Evolutionary conservation across 352 stramenopile species (phyloP).

Genomic region (Peronospora destructor): DNA sequence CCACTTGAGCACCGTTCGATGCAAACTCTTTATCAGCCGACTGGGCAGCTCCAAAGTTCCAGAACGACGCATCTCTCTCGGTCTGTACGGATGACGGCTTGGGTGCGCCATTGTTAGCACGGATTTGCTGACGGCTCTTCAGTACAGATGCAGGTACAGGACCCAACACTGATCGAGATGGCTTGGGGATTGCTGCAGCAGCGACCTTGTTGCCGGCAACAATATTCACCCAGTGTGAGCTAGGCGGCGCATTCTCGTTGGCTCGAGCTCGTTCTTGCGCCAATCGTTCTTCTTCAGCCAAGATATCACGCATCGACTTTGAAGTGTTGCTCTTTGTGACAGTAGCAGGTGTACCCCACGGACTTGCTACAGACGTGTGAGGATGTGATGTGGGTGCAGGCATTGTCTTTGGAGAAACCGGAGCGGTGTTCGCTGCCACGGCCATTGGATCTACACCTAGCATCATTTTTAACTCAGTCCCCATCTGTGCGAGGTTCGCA

Average conservation of each 20-base stretch:
- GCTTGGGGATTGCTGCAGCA: conserved; percentile 43
- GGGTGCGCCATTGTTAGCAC: conserved; percentile 31
- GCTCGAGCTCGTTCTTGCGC: conserved; percentile 55
- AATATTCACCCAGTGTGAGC: conserved; percentile 82
- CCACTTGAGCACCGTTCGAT: conserved; percentile 9
- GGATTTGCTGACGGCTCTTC: conserved; percentile 63
- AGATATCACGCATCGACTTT: conserved; percentile 74
- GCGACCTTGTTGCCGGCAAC: conserved; percentile 60
- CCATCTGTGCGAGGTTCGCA: conserved; percentile 70
- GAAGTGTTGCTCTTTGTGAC: conserved; percentile 23
- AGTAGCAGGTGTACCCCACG: conserved; percentile 42
- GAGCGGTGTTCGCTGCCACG: conserved; percentile 11
- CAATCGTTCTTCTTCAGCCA: conserved; percentile 75
- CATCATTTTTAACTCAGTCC: conserved; percentile 85
- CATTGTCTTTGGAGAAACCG: conserved; percentile 3
- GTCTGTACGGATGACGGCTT: conserved; percentile 35
- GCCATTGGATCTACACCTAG: conserved; percentile 52
- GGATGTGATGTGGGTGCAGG: conserved; percentile 14
- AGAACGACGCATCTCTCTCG: conserved; percentile 72
- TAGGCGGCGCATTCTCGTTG: conserved; percentile 31
- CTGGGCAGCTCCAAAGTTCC: conserved; percentile 72
- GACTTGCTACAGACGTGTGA: conserved; percentile 24
- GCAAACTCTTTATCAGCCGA: conserved; percentile 11
- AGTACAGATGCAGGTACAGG: conserved; percentile 75
- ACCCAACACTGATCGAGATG: conserved; percentile 44